Evolutionary conservation across 2,329 filamentous ascomycete genomes (phyloP), one percentile per base, ranked within the genome.

Genomic region (Cladosporium velox): DNA sequence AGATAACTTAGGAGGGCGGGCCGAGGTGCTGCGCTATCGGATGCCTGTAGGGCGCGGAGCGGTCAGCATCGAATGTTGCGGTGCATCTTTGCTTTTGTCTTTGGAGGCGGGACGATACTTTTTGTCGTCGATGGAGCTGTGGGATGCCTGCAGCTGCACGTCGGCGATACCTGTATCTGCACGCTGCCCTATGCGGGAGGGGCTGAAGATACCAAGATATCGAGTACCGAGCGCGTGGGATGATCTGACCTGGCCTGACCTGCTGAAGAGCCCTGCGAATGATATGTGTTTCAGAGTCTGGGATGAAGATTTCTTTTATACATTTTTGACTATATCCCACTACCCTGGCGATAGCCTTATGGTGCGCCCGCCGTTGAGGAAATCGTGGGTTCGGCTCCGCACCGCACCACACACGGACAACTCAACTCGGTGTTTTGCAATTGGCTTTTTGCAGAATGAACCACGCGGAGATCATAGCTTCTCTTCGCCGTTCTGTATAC

Each of bases 11-110:
- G 21, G 18, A 58, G 18, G 11, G 21, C 61, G 61, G 51, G 51
- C 61, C 61, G 61, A 64, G 61, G 51, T 55, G 57, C 32, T 59
- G 54, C 55, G 34, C 55, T 59, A 59, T 24, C 32, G 11, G 54
- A 34, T 58, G 54, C 55, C 34, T 34, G 18, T 58, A 12, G 21
- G 32, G 32, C 15, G 52, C 52, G 32, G 28, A 32, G 28, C 28
- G 52, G 52, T 32, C 28, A 30, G 52, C 52, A 47, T 47, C n/a
- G 41, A 47, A 24, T 47, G 41, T 47, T 47, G 41, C 41, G 24
- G 24, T 24, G 2, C 41, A 32, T 55, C 8, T 55, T 30, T 30
- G 52, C 52, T 32, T 55, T 55, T 55, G 26, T 30, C 52, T 55
- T 32, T 55, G 32, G 28, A 30, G 32, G 52, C 18, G 12, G 34